Conservation (phyloP, 352 stramenopile species). For the Globisporangium parvum region DNA sequence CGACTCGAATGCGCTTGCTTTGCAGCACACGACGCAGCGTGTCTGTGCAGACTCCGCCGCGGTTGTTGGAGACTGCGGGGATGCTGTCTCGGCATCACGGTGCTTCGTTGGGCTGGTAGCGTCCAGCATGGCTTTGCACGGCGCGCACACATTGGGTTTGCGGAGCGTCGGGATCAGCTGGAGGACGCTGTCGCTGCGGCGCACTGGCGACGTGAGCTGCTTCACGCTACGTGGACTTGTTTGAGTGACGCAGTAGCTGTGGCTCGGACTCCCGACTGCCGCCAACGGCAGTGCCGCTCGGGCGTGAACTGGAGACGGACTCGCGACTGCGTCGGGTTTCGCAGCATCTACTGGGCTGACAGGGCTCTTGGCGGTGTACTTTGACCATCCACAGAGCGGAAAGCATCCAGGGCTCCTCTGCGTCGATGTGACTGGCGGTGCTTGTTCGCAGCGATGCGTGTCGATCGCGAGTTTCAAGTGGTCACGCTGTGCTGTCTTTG, state of each 20-base stretch:
- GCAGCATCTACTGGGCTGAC: not conserved
- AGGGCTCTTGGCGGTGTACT: slow-evolving; percentile 3
- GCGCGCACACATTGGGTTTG: slow-evolving; percentile 5
- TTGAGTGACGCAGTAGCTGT: slow-evolving; percentile 6
- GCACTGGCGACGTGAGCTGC: slow-evolving; percentile 1
- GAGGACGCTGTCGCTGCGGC: not conserved
- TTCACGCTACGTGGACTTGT: slow-evolving; percentile 1
- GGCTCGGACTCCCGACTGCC: not conserved
- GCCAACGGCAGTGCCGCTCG: not conserved
- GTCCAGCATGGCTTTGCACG: slow-evolving; percentile 3
- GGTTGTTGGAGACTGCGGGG: not conserved
- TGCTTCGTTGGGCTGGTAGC: not conserved
- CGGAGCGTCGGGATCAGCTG: slow-evolving; percentile 3
- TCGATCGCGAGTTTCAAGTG: slow-evolving; percentile 6
- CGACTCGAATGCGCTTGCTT: slow-evolving; percentile 12
- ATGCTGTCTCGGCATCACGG: not conserved
- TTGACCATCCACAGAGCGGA: slow-evolving; percentile 5
- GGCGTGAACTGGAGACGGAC: not conserved
- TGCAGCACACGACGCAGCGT: slow-evolving; percentile 16
- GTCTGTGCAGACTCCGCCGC: not conserved
- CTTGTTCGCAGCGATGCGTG: not conserved
- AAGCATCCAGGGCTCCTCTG: slow-evolving; percentile 5
- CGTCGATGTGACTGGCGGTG: not conserved
- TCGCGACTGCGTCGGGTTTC: not conserved
- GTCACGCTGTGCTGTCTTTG: not conserved